Evolutionary conservation across 2,329 filamentous ascomycete species (phyloP), one percentile per base, ranked within the genome.

Genomic region (Neofusicoccum umdonicola): DNA sequence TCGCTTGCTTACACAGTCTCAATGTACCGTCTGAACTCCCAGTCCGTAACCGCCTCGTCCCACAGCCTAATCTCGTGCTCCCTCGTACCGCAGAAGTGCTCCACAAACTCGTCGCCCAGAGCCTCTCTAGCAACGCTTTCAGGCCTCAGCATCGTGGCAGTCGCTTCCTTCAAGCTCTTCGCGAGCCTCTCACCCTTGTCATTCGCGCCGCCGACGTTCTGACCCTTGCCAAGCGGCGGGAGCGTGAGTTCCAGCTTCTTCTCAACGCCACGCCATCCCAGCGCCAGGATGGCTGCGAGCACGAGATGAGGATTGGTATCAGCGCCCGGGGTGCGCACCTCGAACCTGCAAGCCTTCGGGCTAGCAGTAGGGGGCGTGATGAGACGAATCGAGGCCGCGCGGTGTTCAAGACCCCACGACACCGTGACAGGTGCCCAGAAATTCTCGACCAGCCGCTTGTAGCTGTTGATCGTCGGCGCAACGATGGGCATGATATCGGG

Each of bases 381-480:
- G 39, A 99, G 79, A 17, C 95, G 87, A 69, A 99, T 90, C 0
- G 91, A 96, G 0, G 95, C 94, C 4, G 93, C 93, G 67, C 95
- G 91, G 76, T 99, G 94, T 78, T 98, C 95, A 4, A 97, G 81
- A 0, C 95, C 95, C 95, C 95, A 99, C 0, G 92, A 97, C 0
- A 98, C 95, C 0, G 94, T 97, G 5, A 99, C 95, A 0, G 95
- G 95, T 0, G 95, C 95, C 95, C 95, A 99, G 80, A 97, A 98
- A 80, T 98, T 98, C 82, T 99, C 95, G 2, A 99, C 95, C 0
- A 99, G 85, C 3, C 95, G 89, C 81, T 99, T 99, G 84, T 99
- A 99, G 67, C 92, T 96, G 84, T 99, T 99, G 73, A 99, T 87
- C 0, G 92, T 99, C 0, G 95, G 95, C 0, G 94, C 95, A 12